Conservation (phyloP, 2,329 filamentous ascomycete species). For the Catunica adiposa region DNA sequence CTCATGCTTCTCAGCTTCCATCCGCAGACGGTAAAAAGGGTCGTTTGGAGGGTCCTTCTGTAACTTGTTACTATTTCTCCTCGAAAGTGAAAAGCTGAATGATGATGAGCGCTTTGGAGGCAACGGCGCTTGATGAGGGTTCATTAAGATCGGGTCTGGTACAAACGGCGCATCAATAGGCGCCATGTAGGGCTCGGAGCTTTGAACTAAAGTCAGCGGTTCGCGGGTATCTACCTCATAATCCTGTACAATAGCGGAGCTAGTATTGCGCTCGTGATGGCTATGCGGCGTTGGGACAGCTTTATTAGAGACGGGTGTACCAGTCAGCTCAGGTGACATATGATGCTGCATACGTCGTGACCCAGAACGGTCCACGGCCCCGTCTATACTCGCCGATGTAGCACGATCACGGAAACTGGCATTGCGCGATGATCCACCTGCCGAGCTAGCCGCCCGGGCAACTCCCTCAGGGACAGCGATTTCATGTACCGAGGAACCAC, state of each 20-base stretch:
- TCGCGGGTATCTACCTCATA: background rate
- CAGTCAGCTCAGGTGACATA: constrained; percentile 1
- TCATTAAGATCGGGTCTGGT: constrained; percentile 13
- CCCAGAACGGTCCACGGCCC: constrained; percentile 5
- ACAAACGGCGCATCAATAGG: constrained; percentile 11
- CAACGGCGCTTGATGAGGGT: constrained; percentile 17
- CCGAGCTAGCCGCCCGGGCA: background rate
- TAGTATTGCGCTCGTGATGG: background rate
- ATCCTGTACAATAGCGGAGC: background rate
- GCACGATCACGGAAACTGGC: constrained; percentile 9
- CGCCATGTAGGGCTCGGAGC: constrained; percentile 15
- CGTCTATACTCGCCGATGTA: background rate
- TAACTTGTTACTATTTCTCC: constrained; percentile 41
- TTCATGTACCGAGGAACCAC: constrained; percentile 8
- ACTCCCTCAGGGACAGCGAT: constrained; percentile 7
- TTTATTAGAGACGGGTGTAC: constrained; percentile 3
- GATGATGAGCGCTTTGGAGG: constrained; percentile 20
- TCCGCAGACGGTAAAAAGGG: constrained; percentile 27
- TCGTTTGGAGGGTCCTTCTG: constrained; percentile 41
- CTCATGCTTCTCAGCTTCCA: constrained; percentile 26
- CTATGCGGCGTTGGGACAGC: background rate
- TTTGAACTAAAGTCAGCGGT: background rate
- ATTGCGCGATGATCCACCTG: background rate
- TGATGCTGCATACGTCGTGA: constrained; percentile 1
- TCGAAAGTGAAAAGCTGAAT: constrained; percentile 24